phyloP scores from a whole-genome alignment of 768 basidiomycete species.

The Rhodotorula sphaerocarpa region DNA sequence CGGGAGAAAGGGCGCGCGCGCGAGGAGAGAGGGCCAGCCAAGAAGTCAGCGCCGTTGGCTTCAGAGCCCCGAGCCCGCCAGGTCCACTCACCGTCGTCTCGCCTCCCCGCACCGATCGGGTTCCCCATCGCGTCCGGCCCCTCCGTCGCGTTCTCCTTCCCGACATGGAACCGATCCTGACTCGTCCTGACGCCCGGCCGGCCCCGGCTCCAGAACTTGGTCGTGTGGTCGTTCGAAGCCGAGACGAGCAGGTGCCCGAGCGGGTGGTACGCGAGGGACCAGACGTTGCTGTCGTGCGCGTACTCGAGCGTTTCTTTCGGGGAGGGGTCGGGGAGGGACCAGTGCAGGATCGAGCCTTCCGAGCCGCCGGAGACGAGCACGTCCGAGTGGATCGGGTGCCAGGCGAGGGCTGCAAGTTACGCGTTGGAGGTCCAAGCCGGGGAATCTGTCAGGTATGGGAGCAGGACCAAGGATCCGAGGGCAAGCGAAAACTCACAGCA shows the following conservation, averaged over 20 bases:
- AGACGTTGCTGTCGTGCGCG: constrained; percentile 89
- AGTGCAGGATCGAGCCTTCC: constrained; percentile 87
- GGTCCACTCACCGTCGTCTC: constrained; percentile 4
- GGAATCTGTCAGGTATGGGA: background rate
- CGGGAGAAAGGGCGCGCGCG: no score
- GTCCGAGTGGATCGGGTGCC: constrained; percentile 85
- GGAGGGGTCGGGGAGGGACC: constrained; percentile 57
- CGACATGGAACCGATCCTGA: constrained; percentile 41
- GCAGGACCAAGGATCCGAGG: background rate
- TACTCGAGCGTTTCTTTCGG: constrained; percentile 62
- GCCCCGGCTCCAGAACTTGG: constrained; percentile 86
- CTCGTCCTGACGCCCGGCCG: constrained; percentile 32
- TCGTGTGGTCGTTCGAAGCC: constrained; percentile 96
- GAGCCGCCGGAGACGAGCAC: constrained; percentile 87
- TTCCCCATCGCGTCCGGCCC: constrained; percentile 53
- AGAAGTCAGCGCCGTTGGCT: no score
- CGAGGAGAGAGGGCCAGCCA: background rate
- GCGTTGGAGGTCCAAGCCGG: no score
- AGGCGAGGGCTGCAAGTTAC: constrained; percentile 75
- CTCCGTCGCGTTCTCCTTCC: constrained; percentile 66
- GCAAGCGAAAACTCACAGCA: constrained; percentile 59
- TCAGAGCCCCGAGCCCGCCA: no score
- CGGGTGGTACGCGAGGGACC: constrained; percentile 90
- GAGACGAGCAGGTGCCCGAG: constrained; percentile 88
- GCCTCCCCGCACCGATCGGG: constrained; percentile 54